Conservation (phyloP, 805 yeast genomes). For the Metschnikowia sp. region DNA sequence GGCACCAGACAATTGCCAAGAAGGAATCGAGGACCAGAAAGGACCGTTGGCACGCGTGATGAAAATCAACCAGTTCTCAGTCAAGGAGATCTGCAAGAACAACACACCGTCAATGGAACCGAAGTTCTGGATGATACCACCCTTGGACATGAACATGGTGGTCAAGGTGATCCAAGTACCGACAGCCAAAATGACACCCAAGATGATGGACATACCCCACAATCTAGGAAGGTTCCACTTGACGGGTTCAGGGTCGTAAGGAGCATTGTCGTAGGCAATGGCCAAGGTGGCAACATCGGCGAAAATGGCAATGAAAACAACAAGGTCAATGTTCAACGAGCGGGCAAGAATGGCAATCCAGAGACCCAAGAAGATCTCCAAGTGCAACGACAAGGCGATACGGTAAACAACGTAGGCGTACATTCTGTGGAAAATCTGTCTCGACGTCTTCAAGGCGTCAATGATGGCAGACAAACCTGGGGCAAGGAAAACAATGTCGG, state of each 20-base stretch:
- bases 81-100: slow-evolving; percentile 89
- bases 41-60: slow-evolving; percentile 97
- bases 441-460: slow-evolving; percentile 87
- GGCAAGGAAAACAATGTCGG: slow-evolving; percentile 89
- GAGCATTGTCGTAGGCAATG: slow-evolving; percentile 97
- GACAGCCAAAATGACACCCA: slow-evolving; percentile 82
- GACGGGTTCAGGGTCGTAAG: slow-evolving; percentile 87
- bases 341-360: slow-evolving; percentile 93
- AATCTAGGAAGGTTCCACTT: slow-evolving; percentile 96
- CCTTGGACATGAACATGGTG: slow-evolving; percentile 84
- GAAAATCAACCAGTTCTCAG: slow-evolving; percentile 97
- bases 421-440: slow-evolving; percentile 98
- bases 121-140: slow-evolving; percentile 95
- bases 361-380: slow-evolving; percentile 91
- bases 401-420: slow-evolving; percentile 97
- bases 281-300: slow-evolving; percentile 97
- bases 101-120: slow-evolving; percentile 92
- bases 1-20: slow-evolving; percentile 96
- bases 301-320: slow-evolving; percentile 94
- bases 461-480: slow-evolving; percentile 94
- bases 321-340: slow-evolving; percentile 82
- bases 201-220: slow-evolving; percentile 92
- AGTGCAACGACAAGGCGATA: slow-evolving; percentile 91
- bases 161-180: slow-evolving; percentile 96
- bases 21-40: slow-evolving; percentile 95